phyloP scores from a whole-genome alignment of 371 early-diverging fungal species.

The Syncephalis plumigaleata region DNA sequence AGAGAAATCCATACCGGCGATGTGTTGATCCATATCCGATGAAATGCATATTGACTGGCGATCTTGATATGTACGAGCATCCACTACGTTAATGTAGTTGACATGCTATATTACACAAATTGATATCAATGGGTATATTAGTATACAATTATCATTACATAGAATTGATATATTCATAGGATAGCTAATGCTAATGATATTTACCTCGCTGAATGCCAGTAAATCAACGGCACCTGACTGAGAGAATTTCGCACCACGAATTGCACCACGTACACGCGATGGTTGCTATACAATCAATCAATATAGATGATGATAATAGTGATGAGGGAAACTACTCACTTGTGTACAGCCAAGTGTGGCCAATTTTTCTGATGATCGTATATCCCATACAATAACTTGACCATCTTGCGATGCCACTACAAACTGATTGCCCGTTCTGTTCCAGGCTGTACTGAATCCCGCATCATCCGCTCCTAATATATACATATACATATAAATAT shows the following conservation, averaged over 20 bases:
- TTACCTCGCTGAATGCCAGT: slow-evolving; percentile 58
- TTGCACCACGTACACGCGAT: slow-evolving; percentile 59
- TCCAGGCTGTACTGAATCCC: slow-evolving; percentile 67
- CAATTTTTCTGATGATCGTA: slow-evolving; percentile 28
- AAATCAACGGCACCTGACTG: slow-evolving; percentile 65
- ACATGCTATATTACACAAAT: slow-evolving; percentile 52
- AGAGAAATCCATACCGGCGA: slow-evolving; percentile 60
- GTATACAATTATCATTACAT: background rate
- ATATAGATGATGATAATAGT: too few species aligned
- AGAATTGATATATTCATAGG: too few species aligned
- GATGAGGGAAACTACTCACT: slow-evolving; percentile 4
- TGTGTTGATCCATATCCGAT: slow-evolving; percentile 42
- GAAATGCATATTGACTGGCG: slow-evolving; percentile 43
- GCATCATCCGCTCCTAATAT: slow-evolving; percentile 25
- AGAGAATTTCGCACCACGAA: slow-evolving; percentile 70
- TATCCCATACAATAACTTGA: slow-evolving; percentile 60
- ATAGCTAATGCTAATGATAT: background rate
- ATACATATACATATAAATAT: background rate
- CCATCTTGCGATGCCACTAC: slow-evolving; percentile 75
- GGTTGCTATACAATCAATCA: slow-evolving; percentile 4
- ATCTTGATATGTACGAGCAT: slow-evolving; percentile 65
- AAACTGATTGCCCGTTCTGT: slow-evolving; percentile 48
- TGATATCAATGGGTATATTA: background rate
- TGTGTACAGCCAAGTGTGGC: slow-evolving; percentile 24
- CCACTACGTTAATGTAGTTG: slow-evolving; percentile 66